Conservation (phyloP, 371 early-diverging fungal genomes). For the Syncephalastrum monosporum region DNA sequence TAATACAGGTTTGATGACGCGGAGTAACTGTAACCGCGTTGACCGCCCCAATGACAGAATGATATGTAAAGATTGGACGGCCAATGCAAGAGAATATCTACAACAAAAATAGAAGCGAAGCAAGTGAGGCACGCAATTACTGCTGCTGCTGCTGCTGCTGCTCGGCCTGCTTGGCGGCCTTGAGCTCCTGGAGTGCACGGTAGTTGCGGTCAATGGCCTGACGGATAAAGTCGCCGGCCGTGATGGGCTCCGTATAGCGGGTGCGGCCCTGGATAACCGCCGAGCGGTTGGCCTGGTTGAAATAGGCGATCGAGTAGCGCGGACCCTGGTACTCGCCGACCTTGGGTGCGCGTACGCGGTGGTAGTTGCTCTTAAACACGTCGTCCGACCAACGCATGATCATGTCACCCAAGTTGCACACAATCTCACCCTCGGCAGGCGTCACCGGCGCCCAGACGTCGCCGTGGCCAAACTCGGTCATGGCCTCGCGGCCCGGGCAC, state of each 20-base stretch:
- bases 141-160: slow-evolving; percentile 8
- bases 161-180: slow-evolving; percentile 11
- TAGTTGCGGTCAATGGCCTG: slow-evolving; percentile 36
- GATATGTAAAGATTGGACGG: slow-evolving; percentile 4
- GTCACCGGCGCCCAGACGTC: slow-evolving; percentile 28
- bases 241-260: slow-evolving; percentile 30
- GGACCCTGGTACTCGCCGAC: slow-evolving; percentile 37
- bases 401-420: slow-evolving; percentile 39
- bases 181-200: slow-evolving; percentile 25
- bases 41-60: slow-evolving; percentile 15
- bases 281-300: slow-evolving; percentile 35
- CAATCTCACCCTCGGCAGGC: slow-evolving; percentile 34
- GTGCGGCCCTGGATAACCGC: slow-evolving; percentile 34
- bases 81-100: slow-evolving; percentile 11
- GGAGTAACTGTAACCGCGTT: slow-evolving; percentile 24
- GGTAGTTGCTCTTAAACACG: slow-evolving; percentile 28
- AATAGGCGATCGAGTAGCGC: slow-evolving; percentile 37
- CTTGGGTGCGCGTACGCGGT: slow-evolving; percentile 30
- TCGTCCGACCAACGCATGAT: slow-evolving; percentile 40
- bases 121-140: not conserved
- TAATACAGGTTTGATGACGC: slow-evolving; percentile 22
- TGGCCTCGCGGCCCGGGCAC: slow-evolving; percentile 32
- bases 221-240: slow-evolving; percentile 31
- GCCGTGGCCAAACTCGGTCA: slow-evolving; percentile 31
- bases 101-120: slow-evolving; percentile 17